Base-by-base conservation (phyloP, 495 filamentous ascomycete species). In the Talaromyces ruber region DNA sequence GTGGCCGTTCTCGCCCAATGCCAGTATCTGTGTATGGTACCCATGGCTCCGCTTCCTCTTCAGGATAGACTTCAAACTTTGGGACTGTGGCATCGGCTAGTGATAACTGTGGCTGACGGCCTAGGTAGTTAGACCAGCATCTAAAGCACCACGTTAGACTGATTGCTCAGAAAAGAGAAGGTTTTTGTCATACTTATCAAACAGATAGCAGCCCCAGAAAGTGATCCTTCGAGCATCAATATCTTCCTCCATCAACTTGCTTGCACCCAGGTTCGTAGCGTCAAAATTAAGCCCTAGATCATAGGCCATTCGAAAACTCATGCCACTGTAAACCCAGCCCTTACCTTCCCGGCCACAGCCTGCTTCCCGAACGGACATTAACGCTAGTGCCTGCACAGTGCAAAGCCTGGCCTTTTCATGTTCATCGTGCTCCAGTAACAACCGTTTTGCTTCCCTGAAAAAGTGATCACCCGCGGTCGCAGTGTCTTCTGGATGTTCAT, bases 221-320 rank as follows among this genome's bases (percentile, higher is more conserved):
- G 94, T 98, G 32, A 98, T 87, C 32, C 91, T 80, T 47, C 94
- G 80, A 8, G 91, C 92, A 76, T 98, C 94, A 43, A 91, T 80
- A 70, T 97, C 95, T 54, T 89, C 82, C 55, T 97, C 93, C 56
- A 83, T 86, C 24, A 93, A 81, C 34, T 79, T 82, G 39, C 81
- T 81, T 30, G 84, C 79, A 5, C 71, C 77, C 26, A 90, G 78
- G 12, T 81, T 84, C 2, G 83, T 82, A 2, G 87, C 82, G 72
- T 97, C 88, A n/a, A 97, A 82, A 67, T 97, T 96, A 60, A 98
- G 76, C 0, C 94, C 94, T 45, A 98, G 80, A 69, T 98, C 94
- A 69, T 88, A 89, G 0, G 92, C 93, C 94, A 98, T 97, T n/a
- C 94, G 87, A 68, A 98, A 98, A 69, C 90, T 93, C 87, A 98